Evolutionary conservation across 1,139 yeast species (phyloP), one percentile per base, ranked within the genome.

Genomic region (Suhomyces atakaporum): DNA sequence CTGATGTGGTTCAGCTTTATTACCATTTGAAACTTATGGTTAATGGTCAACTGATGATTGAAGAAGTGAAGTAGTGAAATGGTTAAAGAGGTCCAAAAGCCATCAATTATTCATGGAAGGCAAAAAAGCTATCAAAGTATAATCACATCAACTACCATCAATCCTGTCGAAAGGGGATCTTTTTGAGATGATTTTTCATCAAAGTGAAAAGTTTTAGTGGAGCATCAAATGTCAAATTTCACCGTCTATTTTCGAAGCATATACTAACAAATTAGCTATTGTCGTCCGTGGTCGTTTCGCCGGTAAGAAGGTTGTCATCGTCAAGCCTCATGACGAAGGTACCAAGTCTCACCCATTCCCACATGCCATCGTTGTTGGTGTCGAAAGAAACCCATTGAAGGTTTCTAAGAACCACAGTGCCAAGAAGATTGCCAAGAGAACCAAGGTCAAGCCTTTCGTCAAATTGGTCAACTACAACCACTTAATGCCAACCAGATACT

Each of bases 261-360:
- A 22, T 66, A 66, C 70, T 66, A 69, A 70, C 75, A 44, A 39
- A 44, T 44, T 66, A 86, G 97, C 98, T 79, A 90, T 92, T 78
- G 90, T 92, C 73, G 96, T 92, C 76, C 94, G 97, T 77, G 99
- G 99, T 71, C 94, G 98, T 81, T 92, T 82, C 87, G 99, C 99
- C 73, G 99, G 99, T 82, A 92, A 90, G 88, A 94, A 94, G 86
- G 98, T 94, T 59, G 98, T 94, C 73, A 89, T 94, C 73, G 92
- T 94, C 71, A 89, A 88, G 78, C 94, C 97, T 62, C 95, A 87
- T 73, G 98, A 94, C 69, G 97, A 92, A 67, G 99, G 99, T 70
- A 81, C 97, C 79, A 94, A 92, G 80, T 70, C 95, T 52, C 97
- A 92, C 82, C 95, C 95, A 66, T 94, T 90, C 85, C 96, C 97